Percentiles rank a stretch among this genome's conserved stretches.
Conservation (phyloP, 2,329 filamentous ascomycete genomes). For the Berkeleyomyces rouxiae region DNA sequence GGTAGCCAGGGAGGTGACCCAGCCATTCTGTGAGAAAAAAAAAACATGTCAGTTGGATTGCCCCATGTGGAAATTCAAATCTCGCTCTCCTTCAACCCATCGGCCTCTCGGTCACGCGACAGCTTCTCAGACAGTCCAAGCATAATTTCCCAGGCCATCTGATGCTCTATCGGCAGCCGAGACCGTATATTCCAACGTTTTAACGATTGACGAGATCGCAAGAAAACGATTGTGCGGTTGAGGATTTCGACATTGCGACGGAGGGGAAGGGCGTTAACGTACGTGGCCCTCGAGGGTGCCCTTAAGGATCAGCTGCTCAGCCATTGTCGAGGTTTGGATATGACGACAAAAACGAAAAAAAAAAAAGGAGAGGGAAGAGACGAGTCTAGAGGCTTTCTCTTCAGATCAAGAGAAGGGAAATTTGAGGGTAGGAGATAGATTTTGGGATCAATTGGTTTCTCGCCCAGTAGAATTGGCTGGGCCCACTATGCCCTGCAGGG, state of each 20-base stretch:
- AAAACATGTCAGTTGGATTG: conserved; percentile 11
- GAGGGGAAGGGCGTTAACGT: conserved; percentile 25
- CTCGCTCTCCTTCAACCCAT: conserved; percentile 5
- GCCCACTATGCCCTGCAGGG: conserved; percentile 13
- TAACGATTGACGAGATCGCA: neutral
- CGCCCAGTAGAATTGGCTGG: conserved; percentile 13
- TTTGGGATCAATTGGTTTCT: conserved; percentile 13
- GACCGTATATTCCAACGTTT: neutral
- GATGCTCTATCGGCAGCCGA: neutral
- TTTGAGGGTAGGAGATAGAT: conserved; percentile 12
- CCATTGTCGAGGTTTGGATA: conserved; percentile 35
- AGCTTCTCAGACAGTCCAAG: neutral
- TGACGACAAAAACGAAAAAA: conserved; percentile 12
- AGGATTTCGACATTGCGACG: conserved; percentile 1
- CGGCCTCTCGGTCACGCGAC: neutral
- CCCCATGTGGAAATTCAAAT: conserved; percentile 6
- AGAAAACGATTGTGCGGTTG: conserved; percentile 1
- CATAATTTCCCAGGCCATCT: neutral
- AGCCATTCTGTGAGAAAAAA: conserved; percentile 51
- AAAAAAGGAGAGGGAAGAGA: conserved; percentile 13
- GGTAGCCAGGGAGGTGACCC: conserved; percentile 96
- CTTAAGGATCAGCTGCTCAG: conserved; percentile 90
- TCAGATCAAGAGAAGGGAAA: conserved; percentile 14
- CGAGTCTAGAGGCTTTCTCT: conserved; percentile 16
- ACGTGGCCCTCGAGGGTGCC: conserved; percentile 95